Conservation (phyloP, 2,329 filamentous ascomycete genomes). For the Rutstroemia sydowiana region DNA sequence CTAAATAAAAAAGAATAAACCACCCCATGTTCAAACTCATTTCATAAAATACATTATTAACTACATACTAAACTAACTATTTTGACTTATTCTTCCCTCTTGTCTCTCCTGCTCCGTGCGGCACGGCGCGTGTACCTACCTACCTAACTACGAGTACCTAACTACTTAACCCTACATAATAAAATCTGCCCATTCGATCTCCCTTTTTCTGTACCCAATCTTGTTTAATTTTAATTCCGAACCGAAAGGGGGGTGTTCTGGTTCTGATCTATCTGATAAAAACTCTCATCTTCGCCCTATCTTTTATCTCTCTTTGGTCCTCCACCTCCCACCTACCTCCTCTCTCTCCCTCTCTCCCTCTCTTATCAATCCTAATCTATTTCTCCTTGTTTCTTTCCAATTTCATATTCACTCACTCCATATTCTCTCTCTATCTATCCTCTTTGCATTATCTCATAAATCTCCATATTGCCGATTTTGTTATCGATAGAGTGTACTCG, state of each 20-base stretch:
- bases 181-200: no score
- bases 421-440: neutral
- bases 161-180: no score
- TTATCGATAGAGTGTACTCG: no score
- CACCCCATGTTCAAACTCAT: slow-evolving; percentile 8
- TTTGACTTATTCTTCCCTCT: neutral
- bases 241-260: no score
- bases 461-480: no score
- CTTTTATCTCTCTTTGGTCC: neutral
- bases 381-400: neutral
- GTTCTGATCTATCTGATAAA: neutral
- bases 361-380: neutral
- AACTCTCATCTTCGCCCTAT: neutral
- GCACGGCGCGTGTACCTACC: no score
- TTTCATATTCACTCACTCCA: neutral
- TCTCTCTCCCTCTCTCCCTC: neutral
- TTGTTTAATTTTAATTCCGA: no score
- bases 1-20: no score
- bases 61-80: neutral
- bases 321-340: neutral
- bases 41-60: slow-evolving; percentile 1
- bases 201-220: no score
- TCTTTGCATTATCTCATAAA: neutral
- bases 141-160: no score
- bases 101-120: no score